Evolutionary conservation across 352 stramenopile genomes (phyloP), one percentile per base, ranked within the genome.

Genomic region (Elongisporangium undulatum): DNA sequence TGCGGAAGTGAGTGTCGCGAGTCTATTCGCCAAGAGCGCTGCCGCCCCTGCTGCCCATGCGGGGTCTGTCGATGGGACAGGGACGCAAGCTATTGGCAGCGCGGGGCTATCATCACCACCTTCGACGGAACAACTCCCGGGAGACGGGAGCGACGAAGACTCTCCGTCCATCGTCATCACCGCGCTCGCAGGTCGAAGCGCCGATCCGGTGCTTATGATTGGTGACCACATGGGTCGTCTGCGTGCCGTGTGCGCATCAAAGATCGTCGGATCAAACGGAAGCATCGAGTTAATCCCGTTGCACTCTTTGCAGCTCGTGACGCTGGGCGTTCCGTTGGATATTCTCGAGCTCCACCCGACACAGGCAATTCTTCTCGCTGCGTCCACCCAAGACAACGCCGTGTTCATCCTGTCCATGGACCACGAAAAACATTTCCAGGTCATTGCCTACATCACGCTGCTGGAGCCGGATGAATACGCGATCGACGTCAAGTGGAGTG

Each of bases 391-490:
- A 0, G 70, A 67, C 49, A 53, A 64, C 13, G 52, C 54, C 0
- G 67, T 91, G 3, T 89, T 89, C 48, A 49, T 92, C 7, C 6
- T 92, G 2, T 90, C 80, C 8, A 66, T 90, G 55, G 84, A 92
- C 15, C 80, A 89, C 52, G 81, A 92, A 51, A 80, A 77, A 34
- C 69, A 74, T n/a, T 94, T 94, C 45, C 66, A 60, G 0, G 72
- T 87, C 0, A 52, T 86, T n/a, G 82, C 78, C 0, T 90, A 77
- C 59, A 71, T 85, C 29, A 67, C 62, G 17, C 56, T 92, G 21
- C 64, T 60, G 29, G 61, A 71, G 13, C 23, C 62, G 2, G 66
- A 56, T 20, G 82, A 92, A 34, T 59, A 41, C 5, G 55, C 87
- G 1, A 63, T 90, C 5, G 82, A 90, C 54, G 80, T 83, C 39